These are phyloP conservation scores for Lagenidium sp. DNA, from an alignment of 352 stramenopile genomes.

Conservation along the genomic window DNA sequence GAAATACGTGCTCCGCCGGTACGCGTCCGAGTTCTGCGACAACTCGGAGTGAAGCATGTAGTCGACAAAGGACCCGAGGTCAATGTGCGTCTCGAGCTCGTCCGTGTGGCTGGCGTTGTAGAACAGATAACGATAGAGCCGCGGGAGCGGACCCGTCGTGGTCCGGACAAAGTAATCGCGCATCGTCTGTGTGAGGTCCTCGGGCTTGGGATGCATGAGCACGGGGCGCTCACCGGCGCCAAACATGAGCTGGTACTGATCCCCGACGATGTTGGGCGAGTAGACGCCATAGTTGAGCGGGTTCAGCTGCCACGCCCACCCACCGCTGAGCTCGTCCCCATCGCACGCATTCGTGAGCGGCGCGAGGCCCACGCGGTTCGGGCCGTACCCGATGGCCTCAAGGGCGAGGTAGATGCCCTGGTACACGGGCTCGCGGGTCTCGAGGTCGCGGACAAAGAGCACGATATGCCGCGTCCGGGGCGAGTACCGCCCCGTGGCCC, in stretches of 20 bases:
- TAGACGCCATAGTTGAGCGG: slow-evolving; percentile 16
- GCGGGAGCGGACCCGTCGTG: slow-evolving; percentile 11
- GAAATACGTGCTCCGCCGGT: slow-evolving; percentile 16
- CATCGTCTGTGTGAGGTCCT: slow-evolving; percentile 14
- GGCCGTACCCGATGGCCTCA: slow-evolving; percentile 14
- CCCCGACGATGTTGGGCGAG: slow-evolving; percentile 17
- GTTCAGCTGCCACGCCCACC: slow-evolving; percentile 19
- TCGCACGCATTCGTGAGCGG: background rate
- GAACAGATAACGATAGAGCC: slow-evolving; percentile 16
- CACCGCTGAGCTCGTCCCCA: slow-evolving; percentile 7
- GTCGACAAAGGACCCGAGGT: slow-evolving; percentile 19
- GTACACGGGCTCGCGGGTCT: slow-evolving; percentile 29
- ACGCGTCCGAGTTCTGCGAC: slow-evolving; percentile 17
- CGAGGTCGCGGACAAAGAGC: slow-evolving; percentile 35
- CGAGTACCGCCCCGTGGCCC: slow-evolving; percentile 46
- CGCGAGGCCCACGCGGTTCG: slow-evolving; percentile 12
- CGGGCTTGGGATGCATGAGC: slow-evolving; percentile 7
- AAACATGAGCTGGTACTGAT: slow-evolving; percentile 17
- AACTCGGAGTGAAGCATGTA: slow-evolving; percentile 20
- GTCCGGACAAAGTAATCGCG: slow-evolving; percentile 17
- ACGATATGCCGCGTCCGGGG: slow-evolving; percentile 42
- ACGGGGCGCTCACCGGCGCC: slow-evolving; percentile 12
- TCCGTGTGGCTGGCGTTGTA: slow-evolving; percentile 12
- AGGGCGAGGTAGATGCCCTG: slow-evolving; percentile 39
- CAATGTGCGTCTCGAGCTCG: slow-evolving; percentile 12